Percentiles rank a stretch among this genome's conserved stretches.
phyloP scores from a whole-genome alignment of 176 grass and related monocot species.

The Carex cristatella region DNA sequence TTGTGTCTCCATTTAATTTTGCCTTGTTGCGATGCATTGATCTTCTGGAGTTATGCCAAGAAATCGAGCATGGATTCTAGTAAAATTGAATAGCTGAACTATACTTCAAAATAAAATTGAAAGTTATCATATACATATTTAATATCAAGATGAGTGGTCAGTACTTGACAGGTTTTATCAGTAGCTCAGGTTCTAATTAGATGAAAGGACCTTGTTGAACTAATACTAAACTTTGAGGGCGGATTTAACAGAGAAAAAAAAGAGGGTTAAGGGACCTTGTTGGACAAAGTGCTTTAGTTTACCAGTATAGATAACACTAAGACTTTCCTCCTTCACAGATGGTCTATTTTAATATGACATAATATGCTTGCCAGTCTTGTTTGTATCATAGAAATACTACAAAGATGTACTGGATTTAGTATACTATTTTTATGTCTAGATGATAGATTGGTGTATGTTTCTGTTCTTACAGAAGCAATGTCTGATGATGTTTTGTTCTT shows the following conservation, averaged over 20 bases:
- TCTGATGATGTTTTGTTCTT: not conserved
- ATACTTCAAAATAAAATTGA: not conserved
- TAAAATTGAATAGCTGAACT: not conserved
- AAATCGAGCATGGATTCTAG: not conserved
- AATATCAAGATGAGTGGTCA: not conserved
- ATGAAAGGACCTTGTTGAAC: not conserved
- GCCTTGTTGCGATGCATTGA: not conserved
- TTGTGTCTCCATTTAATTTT: not conserved
- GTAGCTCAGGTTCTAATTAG: not conserved
- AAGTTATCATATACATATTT: not conserved
- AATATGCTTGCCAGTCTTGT: not conserved
- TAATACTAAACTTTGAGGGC: not conserved
- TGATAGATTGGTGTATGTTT: not conserved
- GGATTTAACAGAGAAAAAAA: not conserved
- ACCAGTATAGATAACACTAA: not conserved
- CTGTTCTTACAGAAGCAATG: not conserved
- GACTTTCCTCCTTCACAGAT: not conserved
- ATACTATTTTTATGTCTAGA: not conserved
- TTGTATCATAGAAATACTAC: not conserved
- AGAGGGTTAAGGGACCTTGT: not conserved
- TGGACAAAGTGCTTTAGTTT: constrained; percentile 5
- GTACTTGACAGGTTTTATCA: not conserved
- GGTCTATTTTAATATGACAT: not conserved
- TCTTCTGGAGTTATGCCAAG: not conserved
- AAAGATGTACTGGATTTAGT: not conserved